phyloP scores from a whole-genome alignment of 495 filamentous ascomycete genomes.

The Lasiosphaeriaceae sp. region DNA sequence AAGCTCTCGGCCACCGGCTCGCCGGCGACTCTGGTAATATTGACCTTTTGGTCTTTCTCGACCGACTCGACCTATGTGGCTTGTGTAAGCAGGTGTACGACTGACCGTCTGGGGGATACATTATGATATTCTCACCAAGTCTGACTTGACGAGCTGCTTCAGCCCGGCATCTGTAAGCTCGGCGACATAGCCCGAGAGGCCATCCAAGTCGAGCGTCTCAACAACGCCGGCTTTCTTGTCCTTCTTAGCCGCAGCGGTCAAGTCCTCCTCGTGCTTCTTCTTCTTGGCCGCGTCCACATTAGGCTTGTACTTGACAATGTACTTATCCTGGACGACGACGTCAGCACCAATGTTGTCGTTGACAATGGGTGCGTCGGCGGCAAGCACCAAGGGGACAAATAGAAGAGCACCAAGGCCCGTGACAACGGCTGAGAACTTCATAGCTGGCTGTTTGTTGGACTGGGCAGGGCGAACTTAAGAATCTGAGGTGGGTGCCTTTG shows the following conservation, averaged over 20 bases:
- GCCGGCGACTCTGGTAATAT: constrained; percentile 1
- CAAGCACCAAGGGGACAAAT: too few species aligned
- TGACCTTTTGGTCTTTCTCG: constrained; percentile 16
- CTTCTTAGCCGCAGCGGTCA: constrained; percentile 13
- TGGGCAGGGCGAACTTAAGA: too few species aligned
- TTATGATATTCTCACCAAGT: constrained; percentile 3
- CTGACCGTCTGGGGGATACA: too few species aligned
- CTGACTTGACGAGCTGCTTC: background rate
- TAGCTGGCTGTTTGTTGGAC: too few species aligned
- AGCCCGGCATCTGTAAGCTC: constrained; percentile 13
- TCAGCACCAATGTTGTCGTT: constrained; percentile 8
- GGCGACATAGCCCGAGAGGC: constrained; percentile 13
- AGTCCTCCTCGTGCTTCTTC: constrained; percentile 12
- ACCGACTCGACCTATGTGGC: too few species aligned
- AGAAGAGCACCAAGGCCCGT: too few species aligned
- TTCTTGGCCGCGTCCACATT: background rate
- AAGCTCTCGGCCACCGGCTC: too few species aligned
- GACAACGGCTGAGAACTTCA: too few species aligned
- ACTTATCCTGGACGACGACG: constrained; percentile 14
- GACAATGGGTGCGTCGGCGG: constrained; percentile 10
- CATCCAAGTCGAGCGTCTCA: constrained; percentile 12
- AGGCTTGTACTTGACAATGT: constrained; percentile 25
- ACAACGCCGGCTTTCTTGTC: constrained; percentile 7
- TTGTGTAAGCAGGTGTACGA: too few species aligned
- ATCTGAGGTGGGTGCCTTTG: too few species aligned